Base-by-base conservation (phyloP, 495 filamentous ascomycete genomes). In the Penicillium flavigenum region DNA sequence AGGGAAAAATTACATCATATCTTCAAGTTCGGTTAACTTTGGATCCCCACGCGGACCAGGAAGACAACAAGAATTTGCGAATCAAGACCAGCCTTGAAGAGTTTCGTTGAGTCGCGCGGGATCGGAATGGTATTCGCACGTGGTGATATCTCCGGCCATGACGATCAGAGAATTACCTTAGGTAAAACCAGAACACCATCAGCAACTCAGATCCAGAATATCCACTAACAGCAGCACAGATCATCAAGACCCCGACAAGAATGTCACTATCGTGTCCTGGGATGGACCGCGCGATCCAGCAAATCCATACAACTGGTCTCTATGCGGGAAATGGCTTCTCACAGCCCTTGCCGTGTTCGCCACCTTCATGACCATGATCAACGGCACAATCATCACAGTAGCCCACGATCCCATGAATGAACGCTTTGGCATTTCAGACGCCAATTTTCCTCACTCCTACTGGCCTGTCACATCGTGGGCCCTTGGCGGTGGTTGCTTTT, bases 271-370 rank as follows among this genome's bases (percentile, higher is more conserved):
- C 41, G 63, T 73, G n/a, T 69, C 77, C 50, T 84, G 80, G 76
- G 68, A 79, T 62, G 77, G 78, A 50, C 71, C 78, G 7, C 63
- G 74, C 16, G 83, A 87, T 63, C 74, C 76, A 2, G 72, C 68
- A 16, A 85, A 86, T 58, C 85, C 85, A 8, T 78, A 76, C 71
- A 86, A 87, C 69, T 88, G 85, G 85, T 71, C 85, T 10, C 51
- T 67, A 16, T 62, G 70, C 38, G 77, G 77, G 58, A 75, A 75
- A 65, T 75, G 72, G 72, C 60, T 59, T 8, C 45, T 72, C 3
- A 75, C 69, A 1, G 22, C 47, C 4, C 41, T 69, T 7, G 65
- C 68, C 9, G 60, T 60, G 3, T 63, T 73, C 34, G 56, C 65
- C 20, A 72, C 66, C 8, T 75, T 70, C 48, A 66, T 70, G n/a